phyloP scores from a whole-genome alignment of 345 rosid genomes.

The Eutrema yunnanense region DNA sequence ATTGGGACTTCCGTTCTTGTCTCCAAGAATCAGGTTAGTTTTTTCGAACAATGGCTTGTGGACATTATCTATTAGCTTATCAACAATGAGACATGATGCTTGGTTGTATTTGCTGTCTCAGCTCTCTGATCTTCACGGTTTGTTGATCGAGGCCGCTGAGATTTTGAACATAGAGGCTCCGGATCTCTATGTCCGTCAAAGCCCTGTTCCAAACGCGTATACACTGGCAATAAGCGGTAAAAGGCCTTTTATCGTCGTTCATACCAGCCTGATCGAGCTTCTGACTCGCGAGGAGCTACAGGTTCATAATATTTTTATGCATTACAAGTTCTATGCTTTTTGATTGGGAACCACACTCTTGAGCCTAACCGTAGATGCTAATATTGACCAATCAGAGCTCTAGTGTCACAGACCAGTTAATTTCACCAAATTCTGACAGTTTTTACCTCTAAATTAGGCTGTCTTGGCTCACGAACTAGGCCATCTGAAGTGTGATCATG shows the following conservation, averaged over 20 bases:
- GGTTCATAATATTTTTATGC: slow-evolving; percentile 36
- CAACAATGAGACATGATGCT: neutral
- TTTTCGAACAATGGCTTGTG: neutral
- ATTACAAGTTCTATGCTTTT: neutral
- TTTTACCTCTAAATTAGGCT: slow-evolving; percentile 45
- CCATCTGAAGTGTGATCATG: slow-evolving; percentile 93
- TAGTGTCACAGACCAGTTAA: neutral
- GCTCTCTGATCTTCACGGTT: slow-evolving; percentile 81
- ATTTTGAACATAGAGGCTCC: slow-evolving; percentile 80
- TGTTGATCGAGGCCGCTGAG: slow-evolving; percentile 77
- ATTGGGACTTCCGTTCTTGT: slow-evolving; percentile 97
- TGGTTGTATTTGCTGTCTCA: slow-evolving; percentile 24
- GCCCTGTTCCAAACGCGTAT: slow-evolving; percentile 89
- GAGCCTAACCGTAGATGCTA: neutral
- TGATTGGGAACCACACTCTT: neutral
- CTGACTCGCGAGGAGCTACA: slow-evolving; percentile 75
- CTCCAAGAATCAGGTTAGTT: slow-evolving; percentile 70
- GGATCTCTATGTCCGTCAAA: slow-evolving; percentile 88
- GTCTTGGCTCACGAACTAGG: slow-evolving; percentile 98
- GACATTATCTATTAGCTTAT: neutral
- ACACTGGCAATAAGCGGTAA: slow-evolving; percentile 85
- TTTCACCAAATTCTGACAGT: slow-evolving; percentile 1
- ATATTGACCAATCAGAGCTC: neutral
- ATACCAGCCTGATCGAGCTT: slow-evolving; percentile 92
- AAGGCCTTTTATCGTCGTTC: slow-evolving; percentile 88